Evolutionary conservation across 2,329 filamentous ascomycete genomes (phyloP).

Genomic region (Chrysosphaeria jannelii): DNA sequence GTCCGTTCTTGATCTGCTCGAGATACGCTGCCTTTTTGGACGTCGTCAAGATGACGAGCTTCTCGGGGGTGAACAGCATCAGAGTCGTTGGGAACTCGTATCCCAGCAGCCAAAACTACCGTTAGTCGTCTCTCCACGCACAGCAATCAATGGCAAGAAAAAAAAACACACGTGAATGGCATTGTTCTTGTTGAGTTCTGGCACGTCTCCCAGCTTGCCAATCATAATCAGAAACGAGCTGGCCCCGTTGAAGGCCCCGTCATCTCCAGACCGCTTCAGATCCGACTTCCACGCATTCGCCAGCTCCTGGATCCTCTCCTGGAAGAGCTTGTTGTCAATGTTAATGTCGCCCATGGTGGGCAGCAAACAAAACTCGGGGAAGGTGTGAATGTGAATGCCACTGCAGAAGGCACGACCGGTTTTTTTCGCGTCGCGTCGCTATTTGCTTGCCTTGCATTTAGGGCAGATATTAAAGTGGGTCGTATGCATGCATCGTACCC

Average conservation of each 20-base stretch:
- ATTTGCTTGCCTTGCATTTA: no score
- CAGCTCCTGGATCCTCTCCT: constrained; percentile 70
- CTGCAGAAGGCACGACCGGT: no score
- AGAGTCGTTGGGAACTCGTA: constrained; percentile 96
- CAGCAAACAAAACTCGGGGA: no score
- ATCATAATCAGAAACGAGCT: constrained; percentile 71
- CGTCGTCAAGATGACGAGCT: constrained; percentile 77
- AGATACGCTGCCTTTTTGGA: constrained; percentile 96
- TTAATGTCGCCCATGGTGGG: constrained; percentile 55
- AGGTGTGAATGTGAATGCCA: no score
- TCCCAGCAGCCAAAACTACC: constrained; percentile 84
- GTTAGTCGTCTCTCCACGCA: no score
- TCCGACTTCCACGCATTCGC: constrained; percentile 87
- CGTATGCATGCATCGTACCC: no score
- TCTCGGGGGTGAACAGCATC: constrained; percentile 70
- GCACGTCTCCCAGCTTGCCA: constrained; percentile 77
- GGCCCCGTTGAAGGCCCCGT: constrained; percentile 60
- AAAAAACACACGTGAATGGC: constrained; percentile 43
- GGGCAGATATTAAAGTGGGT: no score
- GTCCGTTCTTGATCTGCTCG: constrained; percentile 70
- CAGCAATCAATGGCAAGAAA: background rate
- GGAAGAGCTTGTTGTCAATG: constrained; percentile 82
- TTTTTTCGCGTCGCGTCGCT: background rate
- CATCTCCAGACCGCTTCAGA: constrained; percentile 54
- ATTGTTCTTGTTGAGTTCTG: constrained; percentile 82